Percentiles rank a stretch among this genome's conserved stretches.
Conservation (phyloP, 2,329 filamentous ascomycete genomes). For the Ophiostoma populinum region DNA sequence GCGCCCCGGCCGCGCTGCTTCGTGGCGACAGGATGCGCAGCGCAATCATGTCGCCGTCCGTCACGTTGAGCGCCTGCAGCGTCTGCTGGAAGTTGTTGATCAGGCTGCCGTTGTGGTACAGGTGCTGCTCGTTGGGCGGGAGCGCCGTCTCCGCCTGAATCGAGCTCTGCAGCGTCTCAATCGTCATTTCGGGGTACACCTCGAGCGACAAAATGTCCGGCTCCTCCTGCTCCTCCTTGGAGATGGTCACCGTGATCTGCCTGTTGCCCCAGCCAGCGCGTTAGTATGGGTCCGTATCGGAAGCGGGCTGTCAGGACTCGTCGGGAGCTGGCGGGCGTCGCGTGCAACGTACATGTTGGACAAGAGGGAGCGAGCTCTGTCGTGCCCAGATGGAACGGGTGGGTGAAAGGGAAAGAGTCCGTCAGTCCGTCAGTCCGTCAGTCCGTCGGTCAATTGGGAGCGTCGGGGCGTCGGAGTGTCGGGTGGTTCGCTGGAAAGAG, state of each 20-base stretch:
- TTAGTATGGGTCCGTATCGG: background rate
- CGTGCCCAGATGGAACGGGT: no score
- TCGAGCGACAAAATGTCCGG: slow-evolving; percentile 68
- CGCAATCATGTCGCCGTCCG: slow-evolving; percentile 82
- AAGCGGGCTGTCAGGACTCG: background rate
- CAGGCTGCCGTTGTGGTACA: slow-evolving; percentile 79
- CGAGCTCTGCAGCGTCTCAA: slow-evolving; percentile 73
- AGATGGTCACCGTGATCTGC: slow-evolving; percentile 77
- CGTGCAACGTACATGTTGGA: slow-evolving; percentile 5
- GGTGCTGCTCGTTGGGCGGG: slow-evolving; percentile 54
- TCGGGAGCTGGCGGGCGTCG: background rate
- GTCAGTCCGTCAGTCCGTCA: no score
- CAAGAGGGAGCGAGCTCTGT: background rate
- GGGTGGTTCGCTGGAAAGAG: no score
- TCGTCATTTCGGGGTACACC: slow-evolving; percentile 63
- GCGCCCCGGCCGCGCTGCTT: slow-evolving; percentile 13
- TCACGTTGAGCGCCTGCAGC: slow-evolving; percentile 62
- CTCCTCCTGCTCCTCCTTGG: slow-evolving; percentile 52
- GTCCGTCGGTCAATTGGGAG: no score
- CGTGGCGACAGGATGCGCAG: slow-evolving; percentile 51
- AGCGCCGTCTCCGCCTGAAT: slow-evolving; percentile 72
- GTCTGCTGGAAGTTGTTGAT: slow-evolving; percentile 65
- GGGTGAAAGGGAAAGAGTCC: no score
- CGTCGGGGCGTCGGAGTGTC: no score
- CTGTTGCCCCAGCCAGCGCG: no score